Percentiles rank a stretch among this genome's conserved stretches.
Evolutionary conservation across 495 filamentous ascomycete genomes (phyloP).

Genomic region (Aspergillus mulundensis): DNA sequence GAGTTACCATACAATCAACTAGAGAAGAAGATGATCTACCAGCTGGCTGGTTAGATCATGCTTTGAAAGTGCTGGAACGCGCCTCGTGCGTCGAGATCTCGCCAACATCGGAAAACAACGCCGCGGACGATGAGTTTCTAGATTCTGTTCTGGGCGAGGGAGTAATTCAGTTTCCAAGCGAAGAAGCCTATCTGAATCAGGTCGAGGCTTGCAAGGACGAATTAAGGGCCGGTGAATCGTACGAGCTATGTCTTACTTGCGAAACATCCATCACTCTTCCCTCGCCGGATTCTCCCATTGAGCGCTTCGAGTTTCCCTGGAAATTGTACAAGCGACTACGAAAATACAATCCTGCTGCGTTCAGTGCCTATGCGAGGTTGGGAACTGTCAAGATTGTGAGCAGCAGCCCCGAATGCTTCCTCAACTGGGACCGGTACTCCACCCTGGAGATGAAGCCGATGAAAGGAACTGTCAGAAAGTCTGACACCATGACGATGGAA

Average conservation of each 20-base stretch:
- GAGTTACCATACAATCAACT: conserved; percentile 61
- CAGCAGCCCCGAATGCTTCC: conserved; percentile 90
- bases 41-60: conserved; percentile 37
- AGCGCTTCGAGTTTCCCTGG: conserved; percentile 50
- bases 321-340: conserved; percentile 67
- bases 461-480: conserved; percentile 89
- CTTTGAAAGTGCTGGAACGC: conserved; percentile 21
- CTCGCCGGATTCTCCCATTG: conserved; percentile 15
- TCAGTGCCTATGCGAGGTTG: conserved; percentile 77
- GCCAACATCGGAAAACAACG: conserved; percentile 1
- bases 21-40: conserved; percentile 33
- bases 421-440: conserved; percentile 58
- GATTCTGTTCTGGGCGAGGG: conserved; percentile 31
- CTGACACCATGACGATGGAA: conserved; percentile 55
- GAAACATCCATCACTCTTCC: conserved; percentile 60
- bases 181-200: conserved; percentile 56
- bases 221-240: conserved; percentile 78
- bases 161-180: conserved; percentile 42
- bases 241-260: conserved; percentile 87
- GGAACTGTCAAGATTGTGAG: conserved; percentile 66
- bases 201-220: conserved; percentile 66
- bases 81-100: background rate
- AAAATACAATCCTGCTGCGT: conserved; percentile 75
- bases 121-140: conserved; percentile 22
- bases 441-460: conserved; percentile 65